Conservation (phyloP, 1,284 basidiomycete species). For the Crucibulum parvulum region DNA sequence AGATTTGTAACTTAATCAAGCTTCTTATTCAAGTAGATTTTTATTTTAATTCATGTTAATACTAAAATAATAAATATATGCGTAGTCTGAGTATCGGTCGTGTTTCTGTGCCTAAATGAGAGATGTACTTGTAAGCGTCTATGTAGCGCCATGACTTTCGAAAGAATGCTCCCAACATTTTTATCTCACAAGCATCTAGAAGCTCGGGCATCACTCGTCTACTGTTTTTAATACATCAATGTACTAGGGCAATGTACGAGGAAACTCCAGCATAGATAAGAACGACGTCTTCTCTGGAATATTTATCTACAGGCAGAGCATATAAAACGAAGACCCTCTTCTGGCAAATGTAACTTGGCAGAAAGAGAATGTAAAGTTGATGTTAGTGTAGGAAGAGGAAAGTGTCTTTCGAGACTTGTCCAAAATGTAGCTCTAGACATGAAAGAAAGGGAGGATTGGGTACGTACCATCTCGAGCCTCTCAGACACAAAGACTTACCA, state of each 20-base stretch:
- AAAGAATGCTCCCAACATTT: too few relatives aligned
- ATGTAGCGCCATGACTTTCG: too few relatives aligned
- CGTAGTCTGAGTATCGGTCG: too few relatives aligned
- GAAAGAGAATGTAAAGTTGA: conserved; percentile 29
- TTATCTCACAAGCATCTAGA: too few relatives aligned
- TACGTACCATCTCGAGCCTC: not conserved
- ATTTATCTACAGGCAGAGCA: conserved; percentile 37
- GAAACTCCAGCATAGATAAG: conserved; percentile 44
- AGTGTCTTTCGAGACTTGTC: conserved; percentile 30
- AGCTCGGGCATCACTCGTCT: too few relatives aligned
- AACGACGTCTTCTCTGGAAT: conserved; percentile 37
- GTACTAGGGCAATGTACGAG: conserved; percentile 41
- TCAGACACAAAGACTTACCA: conserved; percentile 25
- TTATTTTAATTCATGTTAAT: too few relatives aligned
- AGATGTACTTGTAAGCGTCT: too few relatives aligned
- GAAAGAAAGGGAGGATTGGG: not conserved
- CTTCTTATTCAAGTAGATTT: too few relatives aligned
- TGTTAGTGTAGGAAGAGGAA: conserved; percentile 35
- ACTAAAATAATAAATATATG: too few relatives aligned
- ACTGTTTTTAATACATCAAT: too few relatives aligned
- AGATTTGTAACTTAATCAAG: too few relatives aligned
- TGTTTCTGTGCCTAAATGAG: too few relatives aligned
- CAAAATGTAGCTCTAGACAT: conserved; percentile 28
- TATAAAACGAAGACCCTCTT: conserved; percentile 45
- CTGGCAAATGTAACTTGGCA: conserved; percentile 35